Base-by-base conservation (phyloP, 805 yeast genomes). In the Yueomyces sp. region DNA sequence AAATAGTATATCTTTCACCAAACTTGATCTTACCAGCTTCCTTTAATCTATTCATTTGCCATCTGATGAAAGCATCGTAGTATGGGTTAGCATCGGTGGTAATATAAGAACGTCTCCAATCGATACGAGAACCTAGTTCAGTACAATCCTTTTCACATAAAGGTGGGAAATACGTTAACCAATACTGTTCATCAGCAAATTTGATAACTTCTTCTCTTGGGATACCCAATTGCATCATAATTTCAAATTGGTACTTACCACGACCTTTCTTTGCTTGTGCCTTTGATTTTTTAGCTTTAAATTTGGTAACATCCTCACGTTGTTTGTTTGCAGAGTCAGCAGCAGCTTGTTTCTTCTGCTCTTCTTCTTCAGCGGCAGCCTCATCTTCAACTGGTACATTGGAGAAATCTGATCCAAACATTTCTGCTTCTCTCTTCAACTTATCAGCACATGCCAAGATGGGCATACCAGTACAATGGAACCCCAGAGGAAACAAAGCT, bases 381-480 rank as follows among this genome's bases (percentile, higher is more conserved):
- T 71, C 82, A 3, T 69, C 81, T 38, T 75, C 82, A 31, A 70
- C 69, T 47, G 87, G 86, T 33, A 67, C 81, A 19, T 78, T 77
- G 3, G 74, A 65, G 56, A 84, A 92, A 56, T 85, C 87, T 19
- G 66, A 70, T 43, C 98, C 98, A 60, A 92, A 92, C 63, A 76
- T 63, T 67, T 92, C 96, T 46, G 88, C 72, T 70, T 92, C 98
- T 64, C 98, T 79, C 59, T 77, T 77, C 59, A 92, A 74, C 67
- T 92, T 90, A 67, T 90, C 98, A 41, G 98, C 97, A 57, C 95
- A 76, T 30, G 97, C 90, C 61, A 78, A 73, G 63, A 92, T 92
- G 44, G 98, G 97, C 96, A 92, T 83, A 73, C 98, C 98, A 34
- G 98, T 92, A 75, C 98, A 92, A 67, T 92, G 98, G 81, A 90